These are phyloP conservation scores for Colletotrichum sp. DNA, from an alignment of 2,329 filamentous ascomycete genomes.

Conservation along the genomic window DNA sequence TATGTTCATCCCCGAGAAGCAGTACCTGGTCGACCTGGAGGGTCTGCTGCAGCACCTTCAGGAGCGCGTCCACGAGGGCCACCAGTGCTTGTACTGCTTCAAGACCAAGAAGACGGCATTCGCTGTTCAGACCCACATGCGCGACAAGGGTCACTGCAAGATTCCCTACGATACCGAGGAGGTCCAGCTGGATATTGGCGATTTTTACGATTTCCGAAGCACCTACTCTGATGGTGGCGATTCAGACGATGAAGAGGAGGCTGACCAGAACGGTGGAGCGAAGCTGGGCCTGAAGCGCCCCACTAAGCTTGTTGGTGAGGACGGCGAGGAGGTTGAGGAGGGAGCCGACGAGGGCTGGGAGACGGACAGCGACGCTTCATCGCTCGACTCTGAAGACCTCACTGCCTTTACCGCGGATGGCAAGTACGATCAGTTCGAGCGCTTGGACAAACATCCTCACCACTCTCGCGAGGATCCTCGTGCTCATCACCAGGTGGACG, in stretches of 20 bases:
- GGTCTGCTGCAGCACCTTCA: conserved; percentile 81
- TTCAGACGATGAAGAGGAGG: conserved; percentile 62
- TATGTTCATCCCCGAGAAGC: conserved; percentile 93
- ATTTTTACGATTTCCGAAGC: conserved; percentile 96
- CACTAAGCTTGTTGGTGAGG: conserved; percentile 54
- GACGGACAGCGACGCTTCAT: conserved; percentile 90
- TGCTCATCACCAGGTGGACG: conserved; percentile 75
- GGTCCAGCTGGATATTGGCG: conserved; percentile 91
- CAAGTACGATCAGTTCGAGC: conserved; percentile 73
- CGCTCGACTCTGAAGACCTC: conserved; percentile 84
- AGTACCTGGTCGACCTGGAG: conserved; percentile 82
- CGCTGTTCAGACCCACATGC: conserved; percentile 95
- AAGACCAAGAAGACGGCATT: conserved; percentile 80
- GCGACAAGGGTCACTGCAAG: conserved; percentile 95
- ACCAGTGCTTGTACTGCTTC: conserved; percentile 88
- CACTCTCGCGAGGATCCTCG: conserved; percentile 76
- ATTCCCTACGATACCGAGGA: conserved; percentile 89
- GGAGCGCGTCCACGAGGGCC: conserved; percentile 77
- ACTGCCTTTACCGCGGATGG: conserved; percentile 79
- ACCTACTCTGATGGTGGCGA: conserved; percentile 88
- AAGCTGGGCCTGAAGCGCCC: conserved; percentile 71
- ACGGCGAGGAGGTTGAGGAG: conserved; percentile 57
- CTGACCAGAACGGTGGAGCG: conserved; percentile 62
- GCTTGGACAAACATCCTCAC: conserved; percentile 75
- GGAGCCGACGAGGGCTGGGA: conserved; percentile 85